Conservation (phyloP, 2,329 filamentous ascomycete species). For the Rhexocercosporidium sp. region DNA sequence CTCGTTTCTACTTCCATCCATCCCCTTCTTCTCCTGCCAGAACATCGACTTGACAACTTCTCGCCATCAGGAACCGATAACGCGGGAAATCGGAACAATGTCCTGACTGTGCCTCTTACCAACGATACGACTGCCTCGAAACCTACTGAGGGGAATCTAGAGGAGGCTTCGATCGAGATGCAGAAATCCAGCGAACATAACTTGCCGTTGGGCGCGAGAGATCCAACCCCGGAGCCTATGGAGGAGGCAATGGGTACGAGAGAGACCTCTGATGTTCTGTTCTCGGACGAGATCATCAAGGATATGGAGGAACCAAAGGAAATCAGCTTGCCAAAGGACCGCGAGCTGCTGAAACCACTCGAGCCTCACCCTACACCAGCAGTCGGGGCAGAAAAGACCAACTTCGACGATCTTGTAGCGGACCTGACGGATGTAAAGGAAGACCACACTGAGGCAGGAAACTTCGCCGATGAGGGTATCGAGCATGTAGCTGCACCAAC, state of each 20-base stretch:
- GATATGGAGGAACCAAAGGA: conserved; percentile 12
- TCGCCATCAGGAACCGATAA: conserved; percentile 51
- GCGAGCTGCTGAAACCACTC: not conserved
- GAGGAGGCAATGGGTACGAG: conserved; percentile 25
- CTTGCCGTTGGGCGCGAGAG: not conserved
- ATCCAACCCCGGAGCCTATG: conserved; percentile 2
- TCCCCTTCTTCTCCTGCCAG: not conserved
- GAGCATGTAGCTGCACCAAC: conserved; percentile 1
- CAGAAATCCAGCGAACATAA: not conserved
- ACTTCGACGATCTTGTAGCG: not conserved
- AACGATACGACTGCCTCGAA: conserved; percentile 12
- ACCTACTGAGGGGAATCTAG: conserved; percentile 4
- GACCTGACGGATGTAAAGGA: not conserved
- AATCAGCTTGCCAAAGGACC: not conserved
- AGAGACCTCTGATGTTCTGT: conserved; percentile 22
- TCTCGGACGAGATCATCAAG: conserved; percentile 25
- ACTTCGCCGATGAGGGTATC: not conserved
- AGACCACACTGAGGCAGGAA: not conserved
- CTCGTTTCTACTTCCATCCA: not conserved
- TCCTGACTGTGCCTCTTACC: conserved; percentile 45
- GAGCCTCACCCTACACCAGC: conserved; percentile 20
- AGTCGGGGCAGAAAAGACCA: not conserved
- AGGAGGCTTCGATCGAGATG: not conserved
- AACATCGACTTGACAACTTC: conserved; percentile 16
- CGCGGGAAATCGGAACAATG: conserved; percentile 59